phyloP scores from a whole-genome alignment of 1,139 yeast genomes.

The Taphrina wiesneri region DNA sequence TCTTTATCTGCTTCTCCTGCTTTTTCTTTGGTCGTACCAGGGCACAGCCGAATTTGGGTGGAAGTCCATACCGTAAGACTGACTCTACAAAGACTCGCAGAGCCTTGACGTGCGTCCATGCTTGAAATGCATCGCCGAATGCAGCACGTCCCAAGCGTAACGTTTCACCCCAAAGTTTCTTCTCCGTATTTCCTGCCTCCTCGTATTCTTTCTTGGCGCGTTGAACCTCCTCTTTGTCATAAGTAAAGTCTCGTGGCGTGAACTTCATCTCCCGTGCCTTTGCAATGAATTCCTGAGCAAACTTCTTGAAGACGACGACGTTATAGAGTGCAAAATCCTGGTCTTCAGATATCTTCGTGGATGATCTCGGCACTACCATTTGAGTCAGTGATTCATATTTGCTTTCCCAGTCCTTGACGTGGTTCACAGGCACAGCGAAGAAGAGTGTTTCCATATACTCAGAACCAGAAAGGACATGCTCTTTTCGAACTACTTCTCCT shows the following conservation, averaged over 20 bases:
- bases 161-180: conserved; percentile 72
- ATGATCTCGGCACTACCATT: conserved; percentile 91
- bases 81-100: conserved; percentile 62
- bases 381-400: conserved; percentile 73
- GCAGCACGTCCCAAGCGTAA: conserved; percentile 83
- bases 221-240: conserved; percentile 61
- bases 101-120: conserved; percentile 86
- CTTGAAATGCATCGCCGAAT: conserved; percentile 75
- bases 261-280: conserved; percentile 82
- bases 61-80: conserved; percentile 92
- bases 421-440: conserved; percentile 75
- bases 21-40: conserved; percentile 49
- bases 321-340: conserved; percentile 70
- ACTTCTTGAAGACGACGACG: conserved; percentile 83
- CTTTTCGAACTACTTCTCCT: conserved; percentile 82
- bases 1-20: conserved; percentile 42
- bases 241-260: conserved; percentile 89
- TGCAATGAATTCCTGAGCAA: conserved; percentile 63
- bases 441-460: conserved; percentile 82
- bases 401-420: conserved; percentile 33
- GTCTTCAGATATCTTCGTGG: conserved; percentile 68
- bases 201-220: conserved; percentile 76
- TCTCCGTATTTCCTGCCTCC: conserved; percentile 71
- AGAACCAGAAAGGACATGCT: conserved; percentile 78
- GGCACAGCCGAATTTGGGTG: conserved; percentile 80